Percentiles rank a stretch among this genome's conserved stretches.
phyloP scores from a whole-genome alignment of 257 asterid genomes.

The Gentiana dahurica region DNA sequence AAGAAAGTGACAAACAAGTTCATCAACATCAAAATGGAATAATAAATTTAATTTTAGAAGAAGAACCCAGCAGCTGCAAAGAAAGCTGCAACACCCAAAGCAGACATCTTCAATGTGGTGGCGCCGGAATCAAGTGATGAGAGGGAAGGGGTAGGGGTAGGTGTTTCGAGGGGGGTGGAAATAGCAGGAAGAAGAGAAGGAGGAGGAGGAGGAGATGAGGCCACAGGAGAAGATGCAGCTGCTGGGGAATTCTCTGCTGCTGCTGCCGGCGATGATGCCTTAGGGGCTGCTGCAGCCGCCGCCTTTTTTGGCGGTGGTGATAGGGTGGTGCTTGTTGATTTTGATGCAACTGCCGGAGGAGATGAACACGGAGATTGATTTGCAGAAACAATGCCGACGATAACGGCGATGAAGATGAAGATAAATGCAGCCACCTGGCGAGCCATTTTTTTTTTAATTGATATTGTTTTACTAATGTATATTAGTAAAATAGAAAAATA shows the following conservation, averaged over 20 bases:
- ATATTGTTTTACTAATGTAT: no score
- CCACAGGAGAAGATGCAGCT: slow-evolving; percentile 13
- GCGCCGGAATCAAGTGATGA: slow-evolving; percentile 16
- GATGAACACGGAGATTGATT: slow-evolving; percentile 30
- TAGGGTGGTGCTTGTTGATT: slow-evolving; percentile 14
- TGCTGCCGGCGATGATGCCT: slow-evolving; percentile 12
- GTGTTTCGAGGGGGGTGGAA: slow-evolving; percentile 3
- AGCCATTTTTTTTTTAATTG: slow-evolving; percentile 31
- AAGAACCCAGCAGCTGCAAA: slow-evolving; percentile 40
- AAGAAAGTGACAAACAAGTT: no score
- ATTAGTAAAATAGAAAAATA: no score
- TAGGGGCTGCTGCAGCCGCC: slow-evolving; percentile 7
- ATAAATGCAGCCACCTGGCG: slow-evolving; percentile 41
- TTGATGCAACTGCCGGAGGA: slow-evolving; percentile 15
- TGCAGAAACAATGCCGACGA: slow-evolving; percentile 40
- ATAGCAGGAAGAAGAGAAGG: not conserved
- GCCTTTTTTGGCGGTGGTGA: no score
- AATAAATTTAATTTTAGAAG: not conserved
- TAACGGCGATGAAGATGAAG: slow-evolving; percentile 27
- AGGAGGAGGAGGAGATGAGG: slow-evolving; percentile 34
- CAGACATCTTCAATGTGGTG: slow-evolving; percentile 36
- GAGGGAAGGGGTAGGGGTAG: slow-evolving; percentile 7
- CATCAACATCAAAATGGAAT: no score
- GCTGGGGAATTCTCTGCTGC: slow-evolving; percentile 4
- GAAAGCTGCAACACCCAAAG: slow-evolving; percentile 16